phyloP scores from a whole-genome alignment of 345 rosid genomes.

The Stellera chamaejasme region DNA sequence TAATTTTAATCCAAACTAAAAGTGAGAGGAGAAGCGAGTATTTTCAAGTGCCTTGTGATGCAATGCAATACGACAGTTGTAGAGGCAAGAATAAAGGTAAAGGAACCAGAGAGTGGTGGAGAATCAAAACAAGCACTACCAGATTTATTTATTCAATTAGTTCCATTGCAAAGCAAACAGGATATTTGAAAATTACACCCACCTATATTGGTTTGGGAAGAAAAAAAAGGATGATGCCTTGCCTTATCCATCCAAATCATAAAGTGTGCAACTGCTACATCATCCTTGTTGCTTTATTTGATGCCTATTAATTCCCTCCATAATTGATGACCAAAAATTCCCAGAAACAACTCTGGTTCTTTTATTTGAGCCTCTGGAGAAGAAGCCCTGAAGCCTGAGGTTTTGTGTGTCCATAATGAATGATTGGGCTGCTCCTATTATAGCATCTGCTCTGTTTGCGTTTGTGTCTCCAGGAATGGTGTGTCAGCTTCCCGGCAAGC shows the following conservation, averaged over 20 bases:
- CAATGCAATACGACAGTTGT: neutral
- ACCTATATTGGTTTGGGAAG: neutral
- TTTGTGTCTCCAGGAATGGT: conserved; percentile 70
- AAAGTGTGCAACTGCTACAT: neutral
- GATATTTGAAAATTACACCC: too few relatives aligned
- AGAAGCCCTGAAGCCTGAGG: neutral
- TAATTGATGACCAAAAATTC: neutral
- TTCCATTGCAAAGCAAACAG: too few relatives aligned
- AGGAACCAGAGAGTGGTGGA: conserved; percentile 7
- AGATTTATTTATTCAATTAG: neutral
- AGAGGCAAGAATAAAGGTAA: too few relatives aligned
- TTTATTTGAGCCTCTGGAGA: neutral
- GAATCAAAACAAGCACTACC: conserved; percentile 2
- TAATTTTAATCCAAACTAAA: too few relatives aligned
- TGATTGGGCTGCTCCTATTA: conserved; percentile 88
- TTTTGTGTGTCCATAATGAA: conserved; percentile 28
- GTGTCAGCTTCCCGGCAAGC: conserved; percentile 68
- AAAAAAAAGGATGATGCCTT: conserved; percentile 6
- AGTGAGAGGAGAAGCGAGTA: too few relatives aligned
- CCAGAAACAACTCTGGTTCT: neutral
- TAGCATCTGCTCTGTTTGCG: conserved; percentile 83
- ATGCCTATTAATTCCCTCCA: conserved; percentile 20
- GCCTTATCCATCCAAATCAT: conserved; percentile 21
- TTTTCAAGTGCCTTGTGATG: neutral
- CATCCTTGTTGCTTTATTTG: conserved; percentile 10